phyloP scores from a whole-genome alignment of 129 eudicot species.

The Artemisia tridentata region DNA sequence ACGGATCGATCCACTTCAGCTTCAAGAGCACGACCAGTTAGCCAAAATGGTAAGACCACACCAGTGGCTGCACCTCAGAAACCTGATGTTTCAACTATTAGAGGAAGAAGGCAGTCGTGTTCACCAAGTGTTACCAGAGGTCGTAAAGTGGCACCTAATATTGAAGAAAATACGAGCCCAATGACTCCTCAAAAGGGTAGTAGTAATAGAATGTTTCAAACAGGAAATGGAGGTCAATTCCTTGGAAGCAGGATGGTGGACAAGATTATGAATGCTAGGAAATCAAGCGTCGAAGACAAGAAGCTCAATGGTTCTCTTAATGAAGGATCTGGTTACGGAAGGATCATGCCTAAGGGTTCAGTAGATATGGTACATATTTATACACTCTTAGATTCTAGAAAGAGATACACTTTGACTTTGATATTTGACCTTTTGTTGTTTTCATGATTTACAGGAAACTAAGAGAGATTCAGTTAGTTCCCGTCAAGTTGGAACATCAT shows the following conservation, averaged over 20 bases:
- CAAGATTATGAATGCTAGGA: conserved; percentile 64
- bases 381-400: background rate
- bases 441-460: conserved; percentile 26
- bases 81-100: conserved; percentile 14
- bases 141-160: conserved; percentile 38
- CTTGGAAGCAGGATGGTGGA: conserved; percentile 78
- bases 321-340: conserved; percentile 61
- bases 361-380: conserved; percentile 44
- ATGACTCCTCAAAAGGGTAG: background rate
- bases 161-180: conserved; percentile 20
- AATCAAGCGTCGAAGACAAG: conserved; percentile 39
- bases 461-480: conserved; percentile 31
- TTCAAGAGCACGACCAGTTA: conserved; percentile 38
- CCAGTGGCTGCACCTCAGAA: conserved; percentile 7
- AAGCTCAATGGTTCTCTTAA: conserved; percentile 44
- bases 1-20: conserved; percentile 50
- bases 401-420: background rate
- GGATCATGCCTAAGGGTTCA: conserved; percentile 52
- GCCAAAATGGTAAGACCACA: background rate
- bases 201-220: conserved; percentile 31
- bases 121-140: conserved; percentile 71
- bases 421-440: background rate
- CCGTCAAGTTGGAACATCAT: conserved; percentile 30
- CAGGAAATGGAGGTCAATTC: conserved; percentile 44
- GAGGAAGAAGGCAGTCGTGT: conserved; percentile 53